A percentile compares a stretch with the other conserved stretches of the same genome.
These are phyloP conservation scores for Backusella tarrabulga DNA, from an alignment of 192 early-diverging fungal species.

Conservation along the genomic window DNA sequence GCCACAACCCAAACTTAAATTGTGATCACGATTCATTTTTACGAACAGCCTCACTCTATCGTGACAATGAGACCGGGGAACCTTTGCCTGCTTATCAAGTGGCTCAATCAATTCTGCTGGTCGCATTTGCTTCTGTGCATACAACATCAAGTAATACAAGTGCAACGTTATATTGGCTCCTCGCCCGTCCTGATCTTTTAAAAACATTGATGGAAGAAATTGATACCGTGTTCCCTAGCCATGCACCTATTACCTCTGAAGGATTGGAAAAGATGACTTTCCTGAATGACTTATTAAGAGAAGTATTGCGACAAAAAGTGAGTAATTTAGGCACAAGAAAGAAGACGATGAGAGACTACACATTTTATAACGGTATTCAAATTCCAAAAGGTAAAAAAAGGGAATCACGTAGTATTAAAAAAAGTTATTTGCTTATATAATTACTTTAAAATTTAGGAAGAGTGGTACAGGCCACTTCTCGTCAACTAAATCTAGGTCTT, in stretches of 20 bases:
- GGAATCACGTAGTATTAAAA: neutral
- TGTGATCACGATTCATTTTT: neutral
- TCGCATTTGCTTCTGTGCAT: conserved; percentile 24
- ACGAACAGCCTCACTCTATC: conserved; percentile 10
- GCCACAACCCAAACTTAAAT: neutral
- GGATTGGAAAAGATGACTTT: conserved; percentile 14
- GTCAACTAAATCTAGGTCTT: conserved; percentile 17
- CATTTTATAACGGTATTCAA: conserved; percentile 21
- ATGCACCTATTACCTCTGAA: conserved; percentile 4
- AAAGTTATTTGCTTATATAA: neutral
- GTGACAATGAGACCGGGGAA: neutral
- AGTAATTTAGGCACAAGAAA: conserved; percentile 14
- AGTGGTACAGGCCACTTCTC: conserved; percentile 6
- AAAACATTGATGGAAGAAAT: conserved; percentile 15
- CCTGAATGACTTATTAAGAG: conserved; percentile 17
- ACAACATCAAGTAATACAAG: conserved; percentile 15
- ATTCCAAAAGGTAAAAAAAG: conserved; percentile 14
- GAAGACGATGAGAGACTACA: conserved; percentile 13
- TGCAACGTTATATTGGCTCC: conserved; percentile 15
- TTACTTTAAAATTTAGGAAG: neutral
- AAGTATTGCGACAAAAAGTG: conserved; percentile 22
- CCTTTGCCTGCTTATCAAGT: neutral
- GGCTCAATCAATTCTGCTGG: conserved; percentile 12
- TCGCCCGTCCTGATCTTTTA: conserved; percentile 16
- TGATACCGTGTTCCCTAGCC: neutral